Percentiles rank a stretch among this genome's conserved stretches.
These are phyloP conservation scores for Paratinospora sagittata DNA, from an alignment of 164 flowering plant species.

Conservation along the genomic window DNA sequence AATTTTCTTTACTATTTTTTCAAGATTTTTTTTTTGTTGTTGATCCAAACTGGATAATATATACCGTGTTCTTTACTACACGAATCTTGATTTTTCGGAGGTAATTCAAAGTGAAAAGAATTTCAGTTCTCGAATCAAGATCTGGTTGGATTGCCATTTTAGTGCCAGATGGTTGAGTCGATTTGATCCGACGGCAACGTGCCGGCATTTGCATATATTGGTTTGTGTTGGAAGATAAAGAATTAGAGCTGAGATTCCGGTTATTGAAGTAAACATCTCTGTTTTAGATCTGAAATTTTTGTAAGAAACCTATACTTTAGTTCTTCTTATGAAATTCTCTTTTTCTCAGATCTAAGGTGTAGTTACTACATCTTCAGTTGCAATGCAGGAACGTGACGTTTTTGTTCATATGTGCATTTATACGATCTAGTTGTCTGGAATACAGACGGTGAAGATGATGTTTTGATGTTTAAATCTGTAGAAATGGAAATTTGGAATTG, in stretches of 20 bases:
- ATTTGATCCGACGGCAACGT: background rate
- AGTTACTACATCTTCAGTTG: background rate
- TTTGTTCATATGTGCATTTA: no score
- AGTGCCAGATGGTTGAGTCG: background rate
- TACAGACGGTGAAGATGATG: background rate
- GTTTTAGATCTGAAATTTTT: slow-evolving; percentile 1
- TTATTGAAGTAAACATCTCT: background rate
- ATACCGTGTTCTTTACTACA: background rate
- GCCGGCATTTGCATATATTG: no score
- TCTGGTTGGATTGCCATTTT: background rate
- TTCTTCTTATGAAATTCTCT: background rate
- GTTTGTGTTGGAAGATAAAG: no score
- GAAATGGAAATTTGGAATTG: background rate
- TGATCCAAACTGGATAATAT: background rate
- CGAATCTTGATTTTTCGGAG: background rate
- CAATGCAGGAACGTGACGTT: no score
- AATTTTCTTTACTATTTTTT: background rate
- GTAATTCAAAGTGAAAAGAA: background rate
- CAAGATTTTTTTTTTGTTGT: background rate
- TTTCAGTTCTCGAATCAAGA: background rate
- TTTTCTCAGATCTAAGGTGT: background rate
- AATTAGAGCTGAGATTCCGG: background rate
- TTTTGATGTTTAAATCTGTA: background rate
- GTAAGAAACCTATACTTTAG: background rate
- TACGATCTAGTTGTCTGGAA: no score